Evolutionary conservation across 208 protist species (phyloP).

Genomic region (Trypanosoma platydactyli): DNA sequence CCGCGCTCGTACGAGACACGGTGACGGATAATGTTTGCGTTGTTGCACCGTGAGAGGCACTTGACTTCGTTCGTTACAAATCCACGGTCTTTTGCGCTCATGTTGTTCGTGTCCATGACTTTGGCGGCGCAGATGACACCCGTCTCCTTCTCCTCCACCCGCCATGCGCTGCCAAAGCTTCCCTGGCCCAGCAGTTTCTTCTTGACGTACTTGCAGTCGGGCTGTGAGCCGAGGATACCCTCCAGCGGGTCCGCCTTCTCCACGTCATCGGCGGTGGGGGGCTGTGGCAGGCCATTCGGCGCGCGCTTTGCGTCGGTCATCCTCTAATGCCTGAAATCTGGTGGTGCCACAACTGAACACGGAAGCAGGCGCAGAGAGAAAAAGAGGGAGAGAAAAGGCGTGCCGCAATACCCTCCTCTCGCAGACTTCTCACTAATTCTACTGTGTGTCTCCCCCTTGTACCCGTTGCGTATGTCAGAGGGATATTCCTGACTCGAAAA

Average conservation of each 20-base stretch:
- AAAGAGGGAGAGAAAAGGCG: slow-evolving; percentile 11
- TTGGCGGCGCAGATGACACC: slow-evolving; percentile 82
- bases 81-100: slow-evolving; percentile 86
- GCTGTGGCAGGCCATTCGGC: slow-evolving; percentile 58
- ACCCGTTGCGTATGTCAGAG: too few species aligned
- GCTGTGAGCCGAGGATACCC: slow-evolving; percentile 61
- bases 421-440: too few species aligned
- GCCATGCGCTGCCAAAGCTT: slow-evolving; percentile 89
- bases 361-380: slow-evolving; percentile 10
- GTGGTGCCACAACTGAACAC: not conserved
- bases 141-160: slow-evolving; percentile 77
- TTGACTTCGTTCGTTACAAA: slow-evolving; percentile 94
- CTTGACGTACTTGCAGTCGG: slow-evolving; percentile 77
- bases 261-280: slow-evolving; percentile 39
- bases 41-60: slow-evolving; percentile 87
- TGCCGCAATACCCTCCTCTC: too few species aligned
- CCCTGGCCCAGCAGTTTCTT: slow-evolving; percentile 91
- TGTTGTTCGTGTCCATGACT: slow-evolving; percentile 89
- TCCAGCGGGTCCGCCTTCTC: slow-evolving; percentile 54
- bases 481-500: too few species aligned
- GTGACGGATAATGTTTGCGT: slow-evolving; percentile 93
- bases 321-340: not conserved
- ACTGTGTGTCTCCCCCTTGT: too few species aligned
- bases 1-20: slow-evolving; percentile 52
- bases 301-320: slow-evolving; percentile 46